Evolutionary conservation across 306 rosid genomes (phyloP).

Genomic region (Arachis stenosperma): DNA sequence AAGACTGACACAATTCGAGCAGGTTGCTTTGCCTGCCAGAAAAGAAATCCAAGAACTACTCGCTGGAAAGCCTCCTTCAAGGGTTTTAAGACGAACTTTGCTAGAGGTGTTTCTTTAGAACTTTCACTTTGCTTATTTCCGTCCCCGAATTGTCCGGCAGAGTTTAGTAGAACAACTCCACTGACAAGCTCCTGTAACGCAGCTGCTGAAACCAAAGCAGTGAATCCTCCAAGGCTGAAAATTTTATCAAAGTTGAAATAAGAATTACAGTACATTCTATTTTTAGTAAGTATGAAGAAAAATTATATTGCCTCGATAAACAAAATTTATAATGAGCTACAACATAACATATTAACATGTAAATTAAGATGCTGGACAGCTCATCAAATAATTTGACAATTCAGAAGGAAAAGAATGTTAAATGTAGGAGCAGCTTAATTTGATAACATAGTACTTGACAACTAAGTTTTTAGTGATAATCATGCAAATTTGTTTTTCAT

Average conservation of each 20-base stretch:
- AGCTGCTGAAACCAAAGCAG: slow-evolving; percentile 83
- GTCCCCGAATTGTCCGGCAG: slow-evolving; percentile 90
- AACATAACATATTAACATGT: slow-evolving; percentile 3
- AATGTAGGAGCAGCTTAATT: slow-evolving; percentile 7
- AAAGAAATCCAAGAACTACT: slow-evolving; percentile 76
- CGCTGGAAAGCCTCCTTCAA: slow-evolving; percentile 86
- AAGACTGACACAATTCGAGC: slow-evolving; percentile 74
- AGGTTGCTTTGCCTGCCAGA: slow-evolving; percentile 97
- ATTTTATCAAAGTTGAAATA: slow-evolving; percentile 36
- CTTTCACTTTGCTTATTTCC: slow-evolving; percentile 47
- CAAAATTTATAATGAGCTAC: not conserved
- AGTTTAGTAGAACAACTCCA: slow-evolving; percentile 82
- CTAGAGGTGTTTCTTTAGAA: slow-evolving; percentile 66
- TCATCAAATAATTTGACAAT: slow-evolving; percentile 11
- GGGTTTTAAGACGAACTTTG: slow-evolving; percentile 70
- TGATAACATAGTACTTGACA: slow-evolving; percentile 18
- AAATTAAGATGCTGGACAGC: slow-evolving; percentile 6
- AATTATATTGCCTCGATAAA: not conserved
- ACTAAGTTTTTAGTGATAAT: not conserved
- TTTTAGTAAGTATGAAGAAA: not conserved
- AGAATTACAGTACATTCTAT: slow-evolving; percentile 16
- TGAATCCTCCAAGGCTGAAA: slow-evolving; percentile 97
- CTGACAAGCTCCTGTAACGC: slow-evolving; percentile 70
- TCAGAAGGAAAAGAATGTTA: slow-evolving; percentile 1
- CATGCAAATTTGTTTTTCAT: not conserved